Evolutionary conservation across 768 basidiomycete genomes (phyloP).

Genomic region (Suillus lakei): DNA sequence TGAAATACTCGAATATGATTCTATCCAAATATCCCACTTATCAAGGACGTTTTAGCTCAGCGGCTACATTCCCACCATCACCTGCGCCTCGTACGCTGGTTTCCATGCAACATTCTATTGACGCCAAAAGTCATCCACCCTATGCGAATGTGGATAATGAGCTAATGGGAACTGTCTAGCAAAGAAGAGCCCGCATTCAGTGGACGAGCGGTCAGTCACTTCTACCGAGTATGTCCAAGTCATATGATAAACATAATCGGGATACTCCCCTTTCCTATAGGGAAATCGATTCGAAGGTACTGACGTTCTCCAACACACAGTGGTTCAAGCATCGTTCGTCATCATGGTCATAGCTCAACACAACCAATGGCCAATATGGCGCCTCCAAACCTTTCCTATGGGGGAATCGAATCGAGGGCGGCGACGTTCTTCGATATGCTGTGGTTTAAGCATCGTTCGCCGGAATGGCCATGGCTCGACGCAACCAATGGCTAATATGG

Average conservation of each 20-base stretch:
- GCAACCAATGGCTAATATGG: neutral
- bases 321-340: neutral
- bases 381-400: neutral
- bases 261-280: conserved; percentile 1
- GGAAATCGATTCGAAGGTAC: neutral
- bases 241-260: neutral
- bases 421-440: neutral
- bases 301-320: neutral
- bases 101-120: neutral
- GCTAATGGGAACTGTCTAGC: neutral
- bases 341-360: neutral
- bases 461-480: neutral
- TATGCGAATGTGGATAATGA: neutral
- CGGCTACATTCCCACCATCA: neutral
- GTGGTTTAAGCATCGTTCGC: neutral
- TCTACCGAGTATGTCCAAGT: neutral
- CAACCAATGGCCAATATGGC: neutral
- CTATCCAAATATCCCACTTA: neutral
- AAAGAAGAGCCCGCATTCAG: neutral
- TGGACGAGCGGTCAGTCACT: neutral
- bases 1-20: too few species aligned
- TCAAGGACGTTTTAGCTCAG: neutral
- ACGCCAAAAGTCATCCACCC: neutral
- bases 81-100: neutral
- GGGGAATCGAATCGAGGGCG: neutral